Percentiles rank a stretch among this genome's conserved stretches.
Conservation (phyloP, 1,284 basidiomycete genomes). For the Sphaerobolus stellatus region DNA sequence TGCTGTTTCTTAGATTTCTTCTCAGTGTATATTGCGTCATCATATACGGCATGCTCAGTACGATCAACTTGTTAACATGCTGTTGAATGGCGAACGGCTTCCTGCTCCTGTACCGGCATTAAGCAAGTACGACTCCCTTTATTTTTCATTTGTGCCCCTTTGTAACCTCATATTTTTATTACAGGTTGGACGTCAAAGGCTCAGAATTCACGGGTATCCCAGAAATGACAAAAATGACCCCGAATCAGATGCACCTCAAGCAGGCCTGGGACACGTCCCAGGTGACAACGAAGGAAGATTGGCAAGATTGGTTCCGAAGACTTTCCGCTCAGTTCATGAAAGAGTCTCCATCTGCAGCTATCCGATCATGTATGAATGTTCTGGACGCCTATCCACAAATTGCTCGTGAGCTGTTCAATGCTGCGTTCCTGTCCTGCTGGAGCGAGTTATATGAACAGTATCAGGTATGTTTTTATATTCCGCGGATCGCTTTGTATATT, state of each 20-base stretch:
- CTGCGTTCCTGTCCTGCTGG: conserved; percentile 98
- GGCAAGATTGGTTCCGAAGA: conserved; percentile 95
- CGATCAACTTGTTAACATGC: conserved; percentile 84
- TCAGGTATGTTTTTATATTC: conserved; percentile 56
- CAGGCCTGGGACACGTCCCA: conserved; percentile 94
- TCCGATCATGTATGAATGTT: conserved; percentile 92
- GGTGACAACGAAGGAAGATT: conserved; percentile 83
- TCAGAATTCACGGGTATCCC: conserved; percentile 75
- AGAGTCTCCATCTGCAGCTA: conserved; percentile 95
- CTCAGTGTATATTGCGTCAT: conserved; percentile 73
- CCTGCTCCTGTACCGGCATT: conserved; percentile 53
- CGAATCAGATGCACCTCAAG: conserved; percentile 98
- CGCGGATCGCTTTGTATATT: neutral
- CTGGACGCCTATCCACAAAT: conserved; percentile 92
- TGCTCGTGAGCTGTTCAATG: conserved; percentile 95
- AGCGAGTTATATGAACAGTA: conserved; percentile 94
- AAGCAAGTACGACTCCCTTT: conserved; percentile 35
- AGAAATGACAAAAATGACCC: conserved; percentile 86
- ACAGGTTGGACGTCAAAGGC: conserved; percentile 51
- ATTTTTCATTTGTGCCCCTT: conserved; percentile 10
- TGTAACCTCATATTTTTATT: conserved; percentile 12
- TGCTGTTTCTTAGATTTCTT: neutral
- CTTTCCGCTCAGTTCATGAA: conserved; percentile 97
- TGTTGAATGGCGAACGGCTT: conserved; percentile 89
- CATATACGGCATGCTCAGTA: conserved; percentile 86